phyloP scores from a whole-genome alignment of 2,329 filamentous ascomycete species.

The Calcarisporium arbuscula region DNA sequence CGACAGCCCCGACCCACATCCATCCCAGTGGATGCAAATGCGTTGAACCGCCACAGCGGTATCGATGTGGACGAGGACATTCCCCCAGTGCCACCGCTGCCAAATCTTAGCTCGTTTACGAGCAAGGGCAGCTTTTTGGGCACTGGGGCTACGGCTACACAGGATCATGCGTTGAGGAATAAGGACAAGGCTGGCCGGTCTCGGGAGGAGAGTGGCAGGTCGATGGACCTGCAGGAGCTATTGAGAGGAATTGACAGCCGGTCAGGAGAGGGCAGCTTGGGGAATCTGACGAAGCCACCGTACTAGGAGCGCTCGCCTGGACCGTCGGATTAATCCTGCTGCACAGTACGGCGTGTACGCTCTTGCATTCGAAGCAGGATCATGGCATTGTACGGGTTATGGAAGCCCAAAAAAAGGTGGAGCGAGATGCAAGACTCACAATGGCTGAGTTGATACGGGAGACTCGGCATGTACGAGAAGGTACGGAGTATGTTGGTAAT shows the following conservation, averaged over 20 bases:
- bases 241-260: conserved; percentile 45
- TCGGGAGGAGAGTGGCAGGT: conserved; percentile 25
- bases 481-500: no score
- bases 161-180: conserved; percentile 31
- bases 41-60: conserved; percentile 23
- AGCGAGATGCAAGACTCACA: no score
- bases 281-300: conserved; percentile 41
- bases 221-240: conserved; percentile 42
- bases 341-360: no score
- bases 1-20: conserved; percentile 36
- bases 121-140: conserved; percentile 20
- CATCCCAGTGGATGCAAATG: no score
- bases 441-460: no score
- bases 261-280: conserved; percentile 37
- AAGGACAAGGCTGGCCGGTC: conserved; percentile 25
- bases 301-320: conserved; percentile 33
- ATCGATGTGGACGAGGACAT: conserved; percentile 29
- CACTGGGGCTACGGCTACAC: conserved; percentile 22
- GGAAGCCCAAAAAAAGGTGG: no score
- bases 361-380: no score
- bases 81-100: conserved; percentile 52
- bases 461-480: no score
- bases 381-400: no score
- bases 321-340: no score
- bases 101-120: conserved; percentile 27